Evolutionary conservation across 805 yeast species (phyloP).

Genomic region (Candida manassasensis): DNA sequence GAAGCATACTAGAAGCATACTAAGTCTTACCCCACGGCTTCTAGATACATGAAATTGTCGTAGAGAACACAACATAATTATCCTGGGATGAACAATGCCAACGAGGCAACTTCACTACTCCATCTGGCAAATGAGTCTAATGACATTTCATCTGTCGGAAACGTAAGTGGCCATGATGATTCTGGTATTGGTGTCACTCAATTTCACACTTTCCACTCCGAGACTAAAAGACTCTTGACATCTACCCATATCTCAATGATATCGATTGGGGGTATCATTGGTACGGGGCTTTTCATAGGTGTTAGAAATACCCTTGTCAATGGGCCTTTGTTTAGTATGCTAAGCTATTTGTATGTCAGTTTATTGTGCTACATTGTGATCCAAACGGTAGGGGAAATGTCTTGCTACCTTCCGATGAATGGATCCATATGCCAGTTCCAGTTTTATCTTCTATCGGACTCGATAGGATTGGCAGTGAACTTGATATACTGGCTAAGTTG

Average conservation of each 20-base stretch:
- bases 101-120: too few relatives aligned
- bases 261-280: slow-evolving; percentile 21
- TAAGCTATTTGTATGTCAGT: slow-evolving; percentile 16
- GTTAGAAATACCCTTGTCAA: slow-evolving; percentile 9
- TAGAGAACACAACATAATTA: too few relatives aligned
- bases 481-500: slow-evolving; percentile 22
- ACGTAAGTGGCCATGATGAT: too few relatives aligned
- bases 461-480: slow-evolving; percentile 16
- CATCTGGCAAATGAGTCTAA: too few relatives aligned
- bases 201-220: too few relatives aligned
- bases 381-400: slow-evolving; percentile 16
- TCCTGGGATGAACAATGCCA: too few relatives aligned
- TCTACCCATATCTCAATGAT: slow-evolving; percentile 15
- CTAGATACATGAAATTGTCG: too few relatives aligned
- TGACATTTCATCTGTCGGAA: too few relatives aligned
- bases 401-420: slow-evolving; percentile 14
- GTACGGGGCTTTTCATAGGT: slow-evolving; percentile 20
- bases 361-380: slow-evolving; percentile 17
- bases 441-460: slow-evolving; percentile 13
- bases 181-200: too few relatives aligned
- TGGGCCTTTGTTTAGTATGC: slow-evolving; percentile 18
- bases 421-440: slow-evolving; percentile 19
- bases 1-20: too few relatives aligned
- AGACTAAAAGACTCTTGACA: slow-evolving; percentile 7
- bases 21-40: too few relatives aligned